Evolutionary conservation across 225 moss, liverwort and hornwort genomes (phyloP), one percentile per base, ranked within the genome.

Genomic region (Pleurozium schreberi): DNA sequence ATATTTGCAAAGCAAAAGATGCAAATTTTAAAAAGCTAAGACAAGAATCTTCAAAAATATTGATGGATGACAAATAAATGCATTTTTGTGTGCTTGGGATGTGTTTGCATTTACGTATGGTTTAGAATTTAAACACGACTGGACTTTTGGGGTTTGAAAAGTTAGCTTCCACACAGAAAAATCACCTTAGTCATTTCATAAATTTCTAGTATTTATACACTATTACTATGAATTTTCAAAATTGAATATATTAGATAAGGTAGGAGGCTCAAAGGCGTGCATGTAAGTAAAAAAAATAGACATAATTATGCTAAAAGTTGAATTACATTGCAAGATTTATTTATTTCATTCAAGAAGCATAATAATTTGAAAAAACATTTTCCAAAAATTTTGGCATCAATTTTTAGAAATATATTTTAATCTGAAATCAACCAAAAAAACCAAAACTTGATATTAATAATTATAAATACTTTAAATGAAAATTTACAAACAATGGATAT

Each of bases 101-200:
- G 23, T 59, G 10, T 59, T 59, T 59, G 59, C 10, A 4, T 59
- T 59, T 11, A 57, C 21, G 20, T 18, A 59, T 25, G 1, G 23
- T 59, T 11, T 2, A 59, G 4, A 59, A 59, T 25, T 59, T 9
- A 59, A 59, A 59, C 5, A 9, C 59, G n/a, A n/a, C 7, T 59
- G 8, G 4, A 9, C 23, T 23, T 25, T 59, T 59, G 25, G 59
- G 7, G 4, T 1, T 65, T 45, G 18, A 27, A 71, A 0, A 28
- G 2, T 18, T 73, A 18, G 2, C 2, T 10, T 45, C 5, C 0
- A 6, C 0, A 6, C 2, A 18, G 30, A 45, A 73, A 30, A 3
- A 0, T 73, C 30, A 45, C 0, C 1, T 6, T 30, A 11, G 1
- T 75, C 2, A 7, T 49, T 75, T 75, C 1, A 1, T 49, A 50